These are phyloP conservation scores for Trametopsis cervina DNA, from an alignment of 768 basidiomycete genomes.

Conservation along the genomic window DNA sequence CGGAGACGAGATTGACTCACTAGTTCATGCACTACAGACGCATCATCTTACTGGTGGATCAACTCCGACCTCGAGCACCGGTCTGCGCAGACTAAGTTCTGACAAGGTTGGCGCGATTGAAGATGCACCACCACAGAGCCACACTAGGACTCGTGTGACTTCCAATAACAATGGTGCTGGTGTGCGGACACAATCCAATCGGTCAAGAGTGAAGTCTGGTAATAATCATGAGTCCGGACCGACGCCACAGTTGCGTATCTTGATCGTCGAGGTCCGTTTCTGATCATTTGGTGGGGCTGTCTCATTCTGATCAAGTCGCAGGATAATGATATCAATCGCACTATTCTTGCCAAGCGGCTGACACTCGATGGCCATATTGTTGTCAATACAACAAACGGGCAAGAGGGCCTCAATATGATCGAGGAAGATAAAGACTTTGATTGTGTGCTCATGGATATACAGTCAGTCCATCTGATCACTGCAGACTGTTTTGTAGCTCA, in stretches of 20 bases:
- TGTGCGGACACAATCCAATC: constrained; percentile 7
- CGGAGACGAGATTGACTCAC: constrained; percentile 32
- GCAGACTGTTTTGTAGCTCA: background rate
- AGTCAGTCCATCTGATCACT: constrained; percentile 47
- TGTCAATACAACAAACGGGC: constrained; percentile 63
- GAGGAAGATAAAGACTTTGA: constrained; percentile 57
- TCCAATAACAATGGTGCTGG: too few relatives aligned
- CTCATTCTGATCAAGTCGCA: constrained; percentile 18
- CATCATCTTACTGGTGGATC: constrained; percentile 23
- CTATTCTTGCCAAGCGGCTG: constrained; percentile 62
- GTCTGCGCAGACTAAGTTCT: background rate
- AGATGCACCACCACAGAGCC: background rate
- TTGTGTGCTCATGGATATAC: constrained; percentile 77
- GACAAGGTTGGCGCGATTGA: background rate
- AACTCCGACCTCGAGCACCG: background rate
- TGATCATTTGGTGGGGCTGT: background rate
- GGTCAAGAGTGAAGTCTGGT: background rate
- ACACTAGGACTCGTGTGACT: too few relatives aligned
- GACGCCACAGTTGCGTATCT: constrained; percentile 33
- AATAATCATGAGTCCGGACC: background rate
- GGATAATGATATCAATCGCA: constrained; percentile 72
- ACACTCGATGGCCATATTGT: constrained; percentile 60
- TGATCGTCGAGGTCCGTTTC: constrained; percentile 59
- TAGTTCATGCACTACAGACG: constrained; percentile 38
- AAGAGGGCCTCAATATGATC: constrained; percentile 61